phyloP scores from a whole-genome alignment of 2,329 filamentous ascomycete species.

The Nothopassalora personata region DNA sequence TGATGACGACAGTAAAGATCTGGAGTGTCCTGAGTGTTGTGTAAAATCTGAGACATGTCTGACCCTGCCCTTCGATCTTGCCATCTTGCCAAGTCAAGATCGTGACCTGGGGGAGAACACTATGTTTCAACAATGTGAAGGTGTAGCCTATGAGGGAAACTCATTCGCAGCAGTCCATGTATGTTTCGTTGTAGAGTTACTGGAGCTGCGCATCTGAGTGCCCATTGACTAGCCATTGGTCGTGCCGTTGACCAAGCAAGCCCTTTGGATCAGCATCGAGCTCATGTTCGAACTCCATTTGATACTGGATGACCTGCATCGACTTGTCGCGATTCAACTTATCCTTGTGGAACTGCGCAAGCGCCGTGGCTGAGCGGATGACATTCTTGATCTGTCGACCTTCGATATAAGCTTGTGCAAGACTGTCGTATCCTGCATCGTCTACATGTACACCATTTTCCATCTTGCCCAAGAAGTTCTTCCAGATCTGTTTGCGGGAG shows the following conservation, averaged over 20 bases:
- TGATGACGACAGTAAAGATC: neutral
- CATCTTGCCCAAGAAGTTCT: conserved; percentile 20
- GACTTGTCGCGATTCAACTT: conserved; percentile 20
- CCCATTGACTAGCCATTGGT: neutral
- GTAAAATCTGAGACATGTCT: neutral
- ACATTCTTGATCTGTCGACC: conserved; percentile 31
- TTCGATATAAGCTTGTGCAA: conserved; percentile 25
- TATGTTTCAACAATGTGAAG: too few species aligned
- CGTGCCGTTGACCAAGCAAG: neutral
- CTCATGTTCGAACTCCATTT: conserved; percentile 26
- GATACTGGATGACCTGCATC: conserved; percentile 26
- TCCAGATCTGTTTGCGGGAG: conserved; percentile 24
- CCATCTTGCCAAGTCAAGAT: neutral
- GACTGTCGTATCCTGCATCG: conserved; percentile 16
- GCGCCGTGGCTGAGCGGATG: conserved; percentile 24
- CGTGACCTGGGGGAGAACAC: too few species aligned
- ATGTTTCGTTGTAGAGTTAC: too few species aligned
- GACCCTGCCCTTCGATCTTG: neutral
- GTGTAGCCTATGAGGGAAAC: too few species aligned
- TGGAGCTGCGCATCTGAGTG: too few species aligned
- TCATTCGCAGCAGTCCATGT: too few species aligned
- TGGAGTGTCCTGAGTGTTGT: neutral
- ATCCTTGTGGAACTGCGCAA: conserved; percentile 23
- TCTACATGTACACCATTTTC: conserved; percentile 12
- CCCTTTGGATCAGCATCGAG: conserved; percentile 7